These are phyloP conservation scores for Gilbertella persicaria DNA, from an alignment of 371 early-diverging fungal genomes.

Conservation along the genomic window DNA sequence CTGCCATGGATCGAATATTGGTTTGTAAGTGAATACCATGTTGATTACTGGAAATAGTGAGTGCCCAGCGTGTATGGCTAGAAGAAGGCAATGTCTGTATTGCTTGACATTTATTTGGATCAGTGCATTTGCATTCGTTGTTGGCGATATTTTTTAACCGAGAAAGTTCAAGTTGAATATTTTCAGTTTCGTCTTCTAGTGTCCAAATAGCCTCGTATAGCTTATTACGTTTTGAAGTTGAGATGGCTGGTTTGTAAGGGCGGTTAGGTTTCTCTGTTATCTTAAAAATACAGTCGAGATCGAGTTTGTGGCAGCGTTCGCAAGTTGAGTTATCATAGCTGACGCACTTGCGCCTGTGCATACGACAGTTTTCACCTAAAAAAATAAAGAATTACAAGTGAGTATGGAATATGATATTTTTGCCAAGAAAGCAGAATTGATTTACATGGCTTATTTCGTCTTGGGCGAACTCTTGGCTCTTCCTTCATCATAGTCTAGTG, in stretches of 20 bases:
- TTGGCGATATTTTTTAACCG: background rate
- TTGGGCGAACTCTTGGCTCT: background rate
- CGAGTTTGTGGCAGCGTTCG: constrained; percentile 22
- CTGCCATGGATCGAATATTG: constrained; percentile 15
- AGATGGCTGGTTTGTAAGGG: background rate
- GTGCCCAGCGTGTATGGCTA: background rate
- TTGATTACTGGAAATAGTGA: constrained; percentile 8
- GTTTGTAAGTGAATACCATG: constrained; percentile 19
- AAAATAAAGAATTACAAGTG: background rate
- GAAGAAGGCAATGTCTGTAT: background rate
- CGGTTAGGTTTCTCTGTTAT: constrained; percentile 10
- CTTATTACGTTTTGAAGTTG: constrained; percentile 10
- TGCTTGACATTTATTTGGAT: background rate
- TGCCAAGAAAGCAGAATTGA: background rate
- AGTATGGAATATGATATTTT: background rate
- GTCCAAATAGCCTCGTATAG: constrained; percentile 8
- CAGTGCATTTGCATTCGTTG: background rate
- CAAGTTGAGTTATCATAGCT: constrained; percentile 4
- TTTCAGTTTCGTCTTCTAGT: constrained; percentile 4
- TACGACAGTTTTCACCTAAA: constrained; percentile 22
- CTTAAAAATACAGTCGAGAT: constrained; percentile 24
- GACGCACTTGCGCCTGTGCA: constrained; percentile 19
- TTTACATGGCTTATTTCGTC: constrained; percentile 22
- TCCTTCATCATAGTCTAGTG: background rate
- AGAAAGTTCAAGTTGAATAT: constrained; percentile 9